These are phyloP conservation scores for Botrytis paeoniae DNA, from an alignment of 2,329 filamentous ascomycete species.

Conservation along the genomic window DNA sequence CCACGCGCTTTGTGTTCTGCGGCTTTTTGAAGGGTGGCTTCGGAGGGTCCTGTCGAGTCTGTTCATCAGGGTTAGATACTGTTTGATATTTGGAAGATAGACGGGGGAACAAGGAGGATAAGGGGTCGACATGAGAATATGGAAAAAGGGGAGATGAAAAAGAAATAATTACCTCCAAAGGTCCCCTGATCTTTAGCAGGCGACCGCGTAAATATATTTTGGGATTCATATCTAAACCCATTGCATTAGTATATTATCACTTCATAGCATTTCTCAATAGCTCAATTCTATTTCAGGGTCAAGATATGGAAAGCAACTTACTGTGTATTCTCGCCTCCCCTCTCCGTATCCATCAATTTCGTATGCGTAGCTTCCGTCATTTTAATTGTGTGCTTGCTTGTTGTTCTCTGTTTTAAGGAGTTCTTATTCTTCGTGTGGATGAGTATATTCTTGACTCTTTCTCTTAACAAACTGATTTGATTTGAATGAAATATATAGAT, in stretches of 20 bases:
- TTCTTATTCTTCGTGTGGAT: background rate
- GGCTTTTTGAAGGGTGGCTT: conserved; percentile 18
- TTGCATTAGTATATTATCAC: background rate
- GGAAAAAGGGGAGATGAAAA: background rate
- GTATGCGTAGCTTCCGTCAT: conserved; percentile 27
- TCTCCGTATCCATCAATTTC: conserved; percentile 56
- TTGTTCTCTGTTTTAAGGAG: background rate
- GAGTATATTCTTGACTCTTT: background rate
- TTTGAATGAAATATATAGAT: background rate
- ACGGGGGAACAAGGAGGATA: fast-evolving
- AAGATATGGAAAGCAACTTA: conserved; percentile 35
- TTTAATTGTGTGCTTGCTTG: background rate
- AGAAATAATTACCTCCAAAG: conserved; percentile 46
- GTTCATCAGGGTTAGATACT: background rate
- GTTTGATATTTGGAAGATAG: no score
- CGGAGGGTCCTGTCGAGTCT: conserved; percentile 22
- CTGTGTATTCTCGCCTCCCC: conserved; percentile 59
- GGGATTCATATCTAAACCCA: conserved; percentile 53
- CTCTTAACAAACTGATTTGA: background rate
- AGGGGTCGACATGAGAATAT: background rate
- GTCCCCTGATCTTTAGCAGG: conserved; percentile 55
- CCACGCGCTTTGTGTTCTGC: conserved; percentile 39
- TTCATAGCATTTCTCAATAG: background rate
- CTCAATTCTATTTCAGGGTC: background rate
- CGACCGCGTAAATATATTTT: conserved; percentile 47